Conservation (phyloP, 768 basidiomycete genomes). For the Nidularia pulvinata region DNA sequence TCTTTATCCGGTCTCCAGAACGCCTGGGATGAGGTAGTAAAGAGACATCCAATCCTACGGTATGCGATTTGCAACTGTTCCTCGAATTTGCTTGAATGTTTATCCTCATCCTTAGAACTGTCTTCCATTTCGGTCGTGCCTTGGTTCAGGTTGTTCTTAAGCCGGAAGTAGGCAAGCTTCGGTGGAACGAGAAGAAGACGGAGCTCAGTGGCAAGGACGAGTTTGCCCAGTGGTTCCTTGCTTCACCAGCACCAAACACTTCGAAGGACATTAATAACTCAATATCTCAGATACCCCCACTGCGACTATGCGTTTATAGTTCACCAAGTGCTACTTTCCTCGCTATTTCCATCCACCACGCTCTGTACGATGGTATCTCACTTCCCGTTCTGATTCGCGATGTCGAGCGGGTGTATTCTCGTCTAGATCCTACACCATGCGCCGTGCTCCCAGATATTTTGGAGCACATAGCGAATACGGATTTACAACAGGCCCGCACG, state of each 20-base stretch:
- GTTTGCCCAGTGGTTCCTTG: slow-evolving; percentile 17
- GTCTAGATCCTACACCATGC: not conserved
- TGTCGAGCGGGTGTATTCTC: slow-evolving; percentile 19
- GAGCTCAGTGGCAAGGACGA: not conserved
- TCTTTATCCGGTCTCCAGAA: slow-evolving; percentile 17
- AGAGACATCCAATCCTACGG: slow-evolving; percentile 23
- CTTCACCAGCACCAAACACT: slow-evolving; percentile 8
- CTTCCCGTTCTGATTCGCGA: slow-evolving; percentile 23
- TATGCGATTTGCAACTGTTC: slow-evolving; percentile 4
- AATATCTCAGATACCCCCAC: slow-evolving; percentile 19
- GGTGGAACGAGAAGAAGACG: slow-evolving; percentile 14
- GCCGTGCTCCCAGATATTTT: slow-evolving; percentile 16
- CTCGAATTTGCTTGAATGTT: not conserved
- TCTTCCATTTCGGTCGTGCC: slow-evolving; percentile 23
- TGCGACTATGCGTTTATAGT: slow-evolving; percentile 16
- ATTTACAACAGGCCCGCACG: slow-evolving; percentile 14
- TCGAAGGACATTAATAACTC: slow-evolving; percentile 21
- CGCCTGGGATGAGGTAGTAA: slow-evolving; percentile 29
- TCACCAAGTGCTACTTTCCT: slow-evolving; percentile 9
- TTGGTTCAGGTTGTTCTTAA: slow-evolving; percentile 24
- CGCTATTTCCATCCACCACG: slow-evolving; percentile 28
- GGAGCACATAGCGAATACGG: slow-evolving; percentile 16
- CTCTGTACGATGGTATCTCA: slow-evolving; percentile 29
- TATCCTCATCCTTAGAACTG: slow-evolving; percentile 16
- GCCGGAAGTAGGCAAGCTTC: slow-evolving; percentile 5